Base-by-base conservation (phyloP, 352 stramenopile species). In the Globisporangium perplexum region DNA sequence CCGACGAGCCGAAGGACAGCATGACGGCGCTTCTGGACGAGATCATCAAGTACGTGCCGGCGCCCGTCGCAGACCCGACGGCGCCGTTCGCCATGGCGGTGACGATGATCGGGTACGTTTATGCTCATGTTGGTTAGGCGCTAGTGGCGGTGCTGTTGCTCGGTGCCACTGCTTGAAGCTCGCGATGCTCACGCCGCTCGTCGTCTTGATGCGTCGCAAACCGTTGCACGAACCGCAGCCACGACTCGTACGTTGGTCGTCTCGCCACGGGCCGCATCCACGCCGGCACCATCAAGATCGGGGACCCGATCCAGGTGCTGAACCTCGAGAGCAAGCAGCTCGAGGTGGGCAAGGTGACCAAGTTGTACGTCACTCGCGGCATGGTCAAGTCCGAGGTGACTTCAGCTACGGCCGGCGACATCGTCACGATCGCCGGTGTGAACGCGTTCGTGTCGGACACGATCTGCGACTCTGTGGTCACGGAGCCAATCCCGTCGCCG, bases 201-300 rank as follows among this genome's bases (percentile, higher is more conserved):
- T 17, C 24, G 39, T 41, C 24, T 39, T 51, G 46, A 8, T 47
- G 36, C 36, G 15, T 4, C 48, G 42, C 17, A 12, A 48, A 26
- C 20, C 14, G 10, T 48, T 8, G 90, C 36, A 15, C 33, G 12
- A 7, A 23, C 12, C 41, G 15, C 96, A 83, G 93, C 85, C 75
- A 98, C 83, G 97, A 99, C 74, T 76, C 96, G 59, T 99, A 98
- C 79, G 98, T 99, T 57, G 97, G 97, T 14, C 85, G 85, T 58
- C 87, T 99, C 39, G 96, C 95, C 45, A 98, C 98, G 48, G 97
- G 96, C 7, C 86, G 96, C 47, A 95, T 99, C 53, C 83, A 95
- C 51, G 90, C 89, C 23, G 97, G 97, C 63, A 77, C 72, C n/a
- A 76, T 98, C 59, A 89, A 90, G 75, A 74, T 93, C 35, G 86